Evolutionary conservation across 2,329 filamentous ascomycete species (phyloP).

Genomic region (Hymenoscyphus infarciens): DNA sequence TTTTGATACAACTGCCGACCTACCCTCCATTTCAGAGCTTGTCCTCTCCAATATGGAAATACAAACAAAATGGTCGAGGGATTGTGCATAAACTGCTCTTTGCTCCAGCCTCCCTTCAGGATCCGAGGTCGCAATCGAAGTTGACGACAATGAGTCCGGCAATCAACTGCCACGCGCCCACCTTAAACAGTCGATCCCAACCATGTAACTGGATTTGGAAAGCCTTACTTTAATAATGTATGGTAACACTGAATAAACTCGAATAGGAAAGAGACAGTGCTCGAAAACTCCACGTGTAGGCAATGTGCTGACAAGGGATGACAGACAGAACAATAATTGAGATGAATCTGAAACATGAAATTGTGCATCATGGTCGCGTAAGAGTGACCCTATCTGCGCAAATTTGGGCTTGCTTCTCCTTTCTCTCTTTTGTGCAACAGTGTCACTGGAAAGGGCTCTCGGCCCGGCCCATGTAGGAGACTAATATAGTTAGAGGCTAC

Average conservation of each 20-base stretch:
- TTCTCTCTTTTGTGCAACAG: not conserved
- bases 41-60: not conserved
- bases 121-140: not conserved
- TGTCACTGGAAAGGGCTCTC: not conserved
- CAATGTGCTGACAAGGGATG: not conserved
- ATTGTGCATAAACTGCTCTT: not conserved
- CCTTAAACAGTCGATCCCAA: not conserved
- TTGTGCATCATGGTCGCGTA: not conserved
- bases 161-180: not conserved
- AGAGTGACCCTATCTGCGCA: not conserved
- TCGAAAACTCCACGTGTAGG: not conserved
- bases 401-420: not conserved
- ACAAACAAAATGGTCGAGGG: not conserved
- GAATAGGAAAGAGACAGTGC: not conserved
- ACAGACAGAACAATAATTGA: not conserved
- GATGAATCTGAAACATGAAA: not conserved
- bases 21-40: not conserved
- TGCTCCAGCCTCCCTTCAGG: not conserved
- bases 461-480: not conserved
- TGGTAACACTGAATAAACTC: not conserved
- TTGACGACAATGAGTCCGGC: not conserved
- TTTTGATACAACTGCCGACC: not conserved
- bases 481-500: not conserved
- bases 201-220: not conserved
- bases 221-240: not conserved